Conservation (phyloP, 2,329 filamentous ascomycete species). For the Lachnellula arida region DNA sequence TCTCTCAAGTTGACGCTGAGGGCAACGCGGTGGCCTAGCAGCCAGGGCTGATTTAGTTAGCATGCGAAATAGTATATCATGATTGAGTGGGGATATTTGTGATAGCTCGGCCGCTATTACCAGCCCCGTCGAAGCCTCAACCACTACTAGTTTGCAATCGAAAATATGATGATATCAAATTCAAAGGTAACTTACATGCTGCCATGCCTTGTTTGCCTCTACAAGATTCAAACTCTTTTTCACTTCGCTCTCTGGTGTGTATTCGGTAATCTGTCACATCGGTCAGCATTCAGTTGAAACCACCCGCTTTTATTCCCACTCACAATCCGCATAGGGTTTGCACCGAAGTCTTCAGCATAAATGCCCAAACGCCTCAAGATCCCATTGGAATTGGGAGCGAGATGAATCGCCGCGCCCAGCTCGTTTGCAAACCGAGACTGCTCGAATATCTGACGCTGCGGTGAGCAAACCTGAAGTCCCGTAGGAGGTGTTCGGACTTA, state of each 20-base stretch:
- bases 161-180: not conserved
- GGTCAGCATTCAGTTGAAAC: not conserved
- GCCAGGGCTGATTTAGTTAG: constrained; percentile 35
- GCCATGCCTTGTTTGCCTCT: constrained; percentile 41
- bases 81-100: no score
- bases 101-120: not conserved
- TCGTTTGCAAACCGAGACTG: constrained; percentile 52
- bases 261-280: constrained; percentile 27
- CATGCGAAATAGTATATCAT: not conserved
- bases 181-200: constrained; percentile 31
- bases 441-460: constrained; percentile 45
- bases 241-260: constrained; percentile 14
- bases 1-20: constrained; percentile 49
- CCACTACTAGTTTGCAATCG: no score
- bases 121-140: not conserved
- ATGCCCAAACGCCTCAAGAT: constrained; percentile 45
- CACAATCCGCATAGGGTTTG: constrained; percentile 17
- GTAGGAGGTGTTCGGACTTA: constrained; percentile 1
- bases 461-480: not conserved
- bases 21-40: constrained; percentile 48
- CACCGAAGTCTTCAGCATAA: constrained; percentile 36
- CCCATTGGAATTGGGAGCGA: constrained; percentile 57
- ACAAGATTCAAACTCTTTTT: not conserved
- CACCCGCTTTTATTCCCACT: no score
- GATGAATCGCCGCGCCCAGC: constrained; percentile 56